Evolutionary conservation across 2,329 filamentous ascomycete genomes (phyloP).

Genomic region (Sarocladium oryzae): DNA sequence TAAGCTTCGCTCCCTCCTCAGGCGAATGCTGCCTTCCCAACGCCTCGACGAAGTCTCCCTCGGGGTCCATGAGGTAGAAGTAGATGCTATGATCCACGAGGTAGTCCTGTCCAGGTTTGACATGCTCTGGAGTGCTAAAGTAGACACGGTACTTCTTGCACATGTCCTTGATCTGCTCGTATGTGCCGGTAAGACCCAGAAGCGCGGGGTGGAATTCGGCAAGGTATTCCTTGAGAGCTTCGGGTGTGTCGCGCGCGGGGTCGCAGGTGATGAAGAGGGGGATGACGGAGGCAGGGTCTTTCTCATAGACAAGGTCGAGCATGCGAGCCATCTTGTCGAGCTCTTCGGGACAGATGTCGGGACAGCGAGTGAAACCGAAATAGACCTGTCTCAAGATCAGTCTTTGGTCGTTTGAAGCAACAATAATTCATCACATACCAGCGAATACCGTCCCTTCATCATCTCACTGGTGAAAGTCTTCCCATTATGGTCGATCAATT

Average conservation of each 20-base stretch:
- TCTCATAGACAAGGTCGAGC: slow-evolving; percentile 64
- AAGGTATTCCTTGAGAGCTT: slow-evolving; percentile 79
- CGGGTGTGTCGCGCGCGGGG: slow-evolving; percentile 81
- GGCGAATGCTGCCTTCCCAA: slow-evolving; percentile 92
- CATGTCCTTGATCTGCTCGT: slow-evolving; percentile 86
- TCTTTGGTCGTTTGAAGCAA: slow-evolving; percentile 11
- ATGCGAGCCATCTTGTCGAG: slow-evolving; percentile 99
- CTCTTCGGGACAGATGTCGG: slow-evolving; percentile 97
- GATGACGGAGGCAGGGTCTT: slow-evolving; percentile 44
- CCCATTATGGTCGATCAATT: slow-evolving; percentile 75
- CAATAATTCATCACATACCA: slow-evolving; percentile 46
- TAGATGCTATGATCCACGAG: slow-evolving; percentile 98
- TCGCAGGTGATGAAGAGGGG: slow-evolving; percentile 96
- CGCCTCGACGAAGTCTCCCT: slow-evolving; percentile 96
- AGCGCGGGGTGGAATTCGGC: slow-evolving; percentile 84
- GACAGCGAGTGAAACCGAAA: slow-evolving; percentile 97
- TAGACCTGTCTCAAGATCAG: slow-evolving; percentile 60
- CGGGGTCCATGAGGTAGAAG: slow-evolving; percentile 98
- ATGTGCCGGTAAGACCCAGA: slow-evolving; percentile 84
- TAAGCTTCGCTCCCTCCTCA: slow-evolving; percentile 75
- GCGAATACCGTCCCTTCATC: slow-evolving; percentile 77
- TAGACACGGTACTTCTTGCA: slow-evolving; percentile 97
- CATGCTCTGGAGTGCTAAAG: slow-evolving; percentile 84
- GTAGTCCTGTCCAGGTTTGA: slow-evolving; percentile 93
- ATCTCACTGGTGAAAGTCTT: slow-evolving; percentile 70